phyloP scores from a whole-genome alignment of 2,329 filamentous ascomycete species.

The Sporothrix euskadiensis region DNA sequence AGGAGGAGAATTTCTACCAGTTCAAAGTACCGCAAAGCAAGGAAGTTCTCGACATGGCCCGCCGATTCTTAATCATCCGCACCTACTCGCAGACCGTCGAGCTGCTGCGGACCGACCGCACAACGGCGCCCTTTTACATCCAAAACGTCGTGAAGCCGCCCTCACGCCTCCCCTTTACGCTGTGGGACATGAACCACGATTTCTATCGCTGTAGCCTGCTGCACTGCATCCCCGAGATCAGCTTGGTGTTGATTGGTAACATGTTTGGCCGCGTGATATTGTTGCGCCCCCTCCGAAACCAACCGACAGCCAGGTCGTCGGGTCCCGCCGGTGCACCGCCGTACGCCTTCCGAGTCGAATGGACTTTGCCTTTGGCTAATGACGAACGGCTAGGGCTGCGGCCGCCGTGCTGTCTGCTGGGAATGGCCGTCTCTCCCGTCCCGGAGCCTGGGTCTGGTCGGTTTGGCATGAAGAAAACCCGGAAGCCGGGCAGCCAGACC shows the following conservation, averaged over 20 bases:
- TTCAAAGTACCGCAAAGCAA: slow-evolving; percentile 7
- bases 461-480: slow-evolving; percentile 32
- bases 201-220: slow-evolving; percentile 60
- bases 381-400: slow-evolving; percentile 50
- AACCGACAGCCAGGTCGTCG: slow-evolving; percentile 30
- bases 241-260: slow-evolving; percentile 66
- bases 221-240: slow-evolving; percentile 66
- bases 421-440: slow-evolving; percentile 67
- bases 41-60: slow-evolving; percentile 29
- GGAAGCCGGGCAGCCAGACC: slow-evolving; percentile 12
- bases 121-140: slow-evolving; percentile 18
- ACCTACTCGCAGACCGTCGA: slow-evolving; percentile 53
- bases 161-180: slow-evolving; percentile 33
- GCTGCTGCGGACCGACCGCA: slow-evolving; percentile 43
- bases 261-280: slow-evolving; percentile 66
- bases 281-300: slow-evolving; percentile 57
- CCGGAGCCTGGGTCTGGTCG: slow-evolving; percentile 47
- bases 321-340: slow-evolving; percentile 36
- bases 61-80: slow-evolving; percentile 45
- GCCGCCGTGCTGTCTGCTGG: slow-evolving; percentile 58
- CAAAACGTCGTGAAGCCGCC: slow-evolving; percentile 40
- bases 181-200: slow-evolving; percentile 40
- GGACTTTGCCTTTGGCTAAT: slow-evolving; percentile 49
- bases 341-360: slow-evolving; percentile 53
- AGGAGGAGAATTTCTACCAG: slow-evolving; percentile 12